These are phyloP conservation scores for Pichia sorboxylosa DNA, from an alignment of 1,139 yeast genomes.

Conservation along the genomic window DNA sequence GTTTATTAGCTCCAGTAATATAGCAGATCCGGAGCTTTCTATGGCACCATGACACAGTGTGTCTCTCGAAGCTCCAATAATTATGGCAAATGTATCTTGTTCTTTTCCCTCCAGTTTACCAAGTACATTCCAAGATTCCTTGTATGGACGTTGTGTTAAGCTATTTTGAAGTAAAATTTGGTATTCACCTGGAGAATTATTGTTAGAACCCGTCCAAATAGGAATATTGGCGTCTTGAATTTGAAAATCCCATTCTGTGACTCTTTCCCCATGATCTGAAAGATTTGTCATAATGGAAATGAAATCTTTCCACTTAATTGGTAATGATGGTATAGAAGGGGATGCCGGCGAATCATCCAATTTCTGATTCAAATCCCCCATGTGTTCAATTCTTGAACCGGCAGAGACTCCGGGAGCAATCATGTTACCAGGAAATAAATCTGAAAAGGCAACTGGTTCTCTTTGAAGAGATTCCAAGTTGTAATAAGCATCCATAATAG, in stretches of 20 bases:
- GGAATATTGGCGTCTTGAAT: constrained; percentile 15
- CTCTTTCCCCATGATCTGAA: constrained; percentile 30
- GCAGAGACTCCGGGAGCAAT: constrained; percentile 52
- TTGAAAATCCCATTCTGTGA: constrained; percentile 26
- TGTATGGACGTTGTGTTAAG: constrained; percentile 45
- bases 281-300: constrained; percentile 34
- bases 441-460: constrained; percentile 53
- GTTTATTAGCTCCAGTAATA: constrained; percentile 61
- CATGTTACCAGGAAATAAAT: constrained; percentile 67
- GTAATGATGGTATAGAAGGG: constrained; percentile 65
- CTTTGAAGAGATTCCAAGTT: constrained; percentile 43
- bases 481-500: constrained; percentile 18
- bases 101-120: constrained; percentile 76
- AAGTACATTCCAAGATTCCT: constrained; percentile 66
- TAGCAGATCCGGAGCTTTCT: constrained; percentile 67
- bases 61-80: constrained; percentile 81
- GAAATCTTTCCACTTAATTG: constrained; percentile 67
- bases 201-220: constrained; percentile 29
- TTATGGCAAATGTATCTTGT: constrained; percentile 59
- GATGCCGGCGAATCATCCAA: constrained; percentile 42
- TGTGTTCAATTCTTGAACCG: constrained; percentile 12
- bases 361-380: constrained; percentile 13
- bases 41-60: constrained; percentile 67
- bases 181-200: constrained; percentile 6
- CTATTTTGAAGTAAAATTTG: constrained; percentile 30